Evolutionary conservation across 495 filamentous ascomycete genomes (phyloP), one percentile per base, ranked within the genome.

Genomic region (Penicillium psychrofluorescens): DNA sequence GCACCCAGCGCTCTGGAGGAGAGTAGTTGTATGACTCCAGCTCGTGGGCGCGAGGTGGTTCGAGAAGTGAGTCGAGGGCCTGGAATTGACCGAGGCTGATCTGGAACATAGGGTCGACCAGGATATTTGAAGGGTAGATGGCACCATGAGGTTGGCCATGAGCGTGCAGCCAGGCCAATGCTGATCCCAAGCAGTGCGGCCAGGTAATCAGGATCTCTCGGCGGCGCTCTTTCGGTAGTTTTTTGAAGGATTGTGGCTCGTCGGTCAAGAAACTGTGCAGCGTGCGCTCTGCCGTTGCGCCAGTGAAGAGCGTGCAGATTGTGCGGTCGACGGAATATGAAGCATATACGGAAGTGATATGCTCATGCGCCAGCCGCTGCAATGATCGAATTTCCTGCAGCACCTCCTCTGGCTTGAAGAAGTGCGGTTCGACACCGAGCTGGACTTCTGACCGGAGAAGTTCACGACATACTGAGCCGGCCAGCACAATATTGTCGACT

Each of bases 11-110:
- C 55, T 97, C 91, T 4, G 91, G 90, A 2, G 91, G 81, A 1
- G 84, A 83, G 53, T 95, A 92, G 49, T 94, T 84, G 66, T 95
- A 95, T 30, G 76, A 74, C 56, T 97, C 91, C 30, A 83, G 81
- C 48, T 90, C 87, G 43, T 80, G 63, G 30, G 75, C 54, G 64
- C 77, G 61, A 37, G 66, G 57, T 41, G 71, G 58, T 50, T 75
- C 51, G 47, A 71, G 61, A 68, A 80, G 56, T 28, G 78, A 67
- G 62, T 80, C 68, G 61, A 86, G 61, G 8, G 74, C 78, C 37
- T 83, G 79, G 52, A 79, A 85, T 53, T 94, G 88, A 29, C 81
- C 75, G 33, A 92, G 79, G 54, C 80, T 85, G 41, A 95, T 80
- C 32, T 76, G 70, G 53, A 86, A 85, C 31, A 83, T 70, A 39